These are phyloP conservation scores for Coemansia sp. DNA, from an alignment of 192 early-diverging fungal genomes.

Conservation along the genomic window DNA sequence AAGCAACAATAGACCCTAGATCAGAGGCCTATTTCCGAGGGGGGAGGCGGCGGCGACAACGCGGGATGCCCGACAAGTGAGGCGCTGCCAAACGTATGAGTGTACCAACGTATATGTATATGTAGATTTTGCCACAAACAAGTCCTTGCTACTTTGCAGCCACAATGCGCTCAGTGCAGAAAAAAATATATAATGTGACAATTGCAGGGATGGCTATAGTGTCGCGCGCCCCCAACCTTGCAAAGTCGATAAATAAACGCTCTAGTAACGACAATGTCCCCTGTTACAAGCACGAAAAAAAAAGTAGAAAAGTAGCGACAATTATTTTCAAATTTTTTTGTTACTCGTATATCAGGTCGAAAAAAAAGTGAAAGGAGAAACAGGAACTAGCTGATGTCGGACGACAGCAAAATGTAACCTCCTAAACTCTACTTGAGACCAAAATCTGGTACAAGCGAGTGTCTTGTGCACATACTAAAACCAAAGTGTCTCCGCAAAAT, in stretches of 20 bases:
- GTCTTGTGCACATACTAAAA: slow-evolving; percentile 3
- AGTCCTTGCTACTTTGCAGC: background rate
- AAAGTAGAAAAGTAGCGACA: background rate
- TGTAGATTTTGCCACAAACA: background rate
- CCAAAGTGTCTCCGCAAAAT: background rate
- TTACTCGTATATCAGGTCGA: background rate
- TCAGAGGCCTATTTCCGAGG: background rate
- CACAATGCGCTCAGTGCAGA: background rate
- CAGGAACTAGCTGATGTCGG: slow-evolving; percentile 1
- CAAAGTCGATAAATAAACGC: background rate
- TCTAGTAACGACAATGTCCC: background rate
- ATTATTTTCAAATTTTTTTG: background rate
- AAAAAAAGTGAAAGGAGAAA: slow-evolving; percentile 2
- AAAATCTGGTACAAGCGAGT: background rate
- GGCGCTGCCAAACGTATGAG: background rate
- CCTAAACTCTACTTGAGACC: slow-evolving; percentile 7
- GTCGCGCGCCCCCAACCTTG: slow-evolving; percentile 1
- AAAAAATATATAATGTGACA: background rate
- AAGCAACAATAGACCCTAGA: background rate
- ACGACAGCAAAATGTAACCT: background rate
- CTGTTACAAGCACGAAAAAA: background rate
- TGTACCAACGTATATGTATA: background rate
- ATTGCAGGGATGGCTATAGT: background rate
- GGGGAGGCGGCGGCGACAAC: background rate
- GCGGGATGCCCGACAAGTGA: background rate